A percentile compares a stretch with the other conserved stretches of the same genome.
Evolutionary conservation across 2,329 filamentous ascomycete species (phyloP).

Genomic region (Diplodia seriata): DNA sequence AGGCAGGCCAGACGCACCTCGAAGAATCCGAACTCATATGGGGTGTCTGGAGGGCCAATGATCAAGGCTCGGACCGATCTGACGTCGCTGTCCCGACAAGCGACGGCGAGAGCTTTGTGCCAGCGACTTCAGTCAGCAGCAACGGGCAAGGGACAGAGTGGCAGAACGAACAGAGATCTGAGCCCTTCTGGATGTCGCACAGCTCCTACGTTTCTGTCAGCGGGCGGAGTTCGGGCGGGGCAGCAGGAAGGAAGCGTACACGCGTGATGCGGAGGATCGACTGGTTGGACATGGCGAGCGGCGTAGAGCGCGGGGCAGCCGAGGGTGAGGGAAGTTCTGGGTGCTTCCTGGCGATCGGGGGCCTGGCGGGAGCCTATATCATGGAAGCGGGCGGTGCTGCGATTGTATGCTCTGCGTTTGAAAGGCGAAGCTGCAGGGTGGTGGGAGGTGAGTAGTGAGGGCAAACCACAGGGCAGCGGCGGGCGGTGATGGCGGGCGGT

Average conservation of each 20-base stretch:
- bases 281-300: slow-evolving; percentile 73
- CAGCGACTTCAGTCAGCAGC: slow-evolving; percentile 36
- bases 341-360: neutral
- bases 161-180: slow-evolving; percentile 75
- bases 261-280: slow-evolving; percentile 87
- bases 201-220: slow-evolving; percentile 68
- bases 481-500: slow-evolving; percentile 9
- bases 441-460: neutral
- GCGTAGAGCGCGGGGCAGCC: slow-evolving; percentile 18
- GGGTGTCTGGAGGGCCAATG: slow-evolving; percentile 89
- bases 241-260: slow-evolving; percentile 56
- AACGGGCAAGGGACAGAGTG: slow-evolving; percentile 25
- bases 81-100: slow-evolving; percentile 86
- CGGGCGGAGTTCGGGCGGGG: slow-evolving; percentile 21
- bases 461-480: slow-evolving; percentile 1
- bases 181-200: slow-evolving; percentile 80
- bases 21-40: slow-evolving; percentile 97
- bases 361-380: slow-evolving; percentile 9
- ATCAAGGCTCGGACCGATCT: slow-evolving; percentile 87
- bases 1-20: slow-evolving; percentile 66
- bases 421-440: slow-evolving; percentile 21
- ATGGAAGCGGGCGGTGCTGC: slow-evolving; percentile 13
- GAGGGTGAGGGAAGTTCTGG: neutral
- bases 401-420: neutral
- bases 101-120: slow-evolving; percentile 77